Evolutionary conservation across 2,329 filamentous ascomycete genomes (phyloP), one percentile per base, ranked within the genome.

Genomic region (Bertia moriformis): DNA sequence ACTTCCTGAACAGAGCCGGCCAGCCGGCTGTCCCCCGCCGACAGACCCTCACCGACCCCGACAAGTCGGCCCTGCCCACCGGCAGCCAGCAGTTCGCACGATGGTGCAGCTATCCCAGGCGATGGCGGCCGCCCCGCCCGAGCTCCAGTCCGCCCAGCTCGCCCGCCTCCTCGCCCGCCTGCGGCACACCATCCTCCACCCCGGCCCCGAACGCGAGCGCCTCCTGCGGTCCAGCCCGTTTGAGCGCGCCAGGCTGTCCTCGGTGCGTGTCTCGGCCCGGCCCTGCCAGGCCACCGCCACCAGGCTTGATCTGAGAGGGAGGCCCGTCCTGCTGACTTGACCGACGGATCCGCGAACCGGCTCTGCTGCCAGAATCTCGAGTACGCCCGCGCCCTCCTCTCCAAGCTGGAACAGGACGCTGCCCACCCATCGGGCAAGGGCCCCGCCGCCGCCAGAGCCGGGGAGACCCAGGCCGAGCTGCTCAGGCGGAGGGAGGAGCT

Each of bases 371-470:
- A 83, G 73, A 88, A 86, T 49, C 63, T 89, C 43, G 72, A 82
- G 46, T 74, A 83, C 53, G 83, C 83, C 15, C 73, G 77, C 30
- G 69, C 67, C 0, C 67, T 83, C 19, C 71, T 88, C 41, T 69
- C 79, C 15, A 76, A 69, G 42, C 68, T 86, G 32, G 83, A 87
- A 53, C 80, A 84, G 48, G 73, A 82, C 47, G 68, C 74, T 4
- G 57, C 72, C 13, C 62, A 58, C n/a, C n/a, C n/a, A n/a, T n/a
- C n/a, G n/a, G n/a, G n/a, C n/a, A n/a, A n/a, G n/a, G 59, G 77
- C 44, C 78, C 78, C 52, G 60, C 69, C 20, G 68, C 69, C 41
- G 55, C 65, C 4, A 71, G 70, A 42, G 71, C 74, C 47, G 65
- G 74, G 44, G 70, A 78, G 42, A 53, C 69, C 14, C 79, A 85